Evolutionary conservation across 345 rosid species (phyloP).

Genomic region (Euclidium syriacum): DNA sequence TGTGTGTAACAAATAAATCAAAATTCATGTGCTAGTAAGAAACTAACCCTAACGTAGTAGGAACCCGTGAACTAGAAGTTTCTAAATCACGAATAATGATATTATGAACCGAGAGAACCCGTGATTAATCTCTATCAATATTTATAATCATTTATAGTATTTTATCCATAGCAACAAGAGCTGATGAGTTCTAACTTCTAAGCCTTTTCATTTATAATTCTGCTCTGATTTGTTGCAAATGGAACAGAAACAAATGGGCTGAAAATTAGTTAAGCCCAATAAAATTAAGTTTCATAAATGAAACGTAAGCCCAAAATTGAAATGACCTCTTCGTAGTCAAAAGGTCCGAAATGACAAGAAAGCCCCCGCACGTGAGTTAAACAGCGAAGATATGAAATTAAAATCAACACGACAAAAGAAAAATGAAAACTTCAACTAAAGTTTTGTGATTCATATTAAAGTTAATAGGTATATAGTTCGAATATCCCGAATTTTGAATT

Average conservation of each 20-base stretch:
- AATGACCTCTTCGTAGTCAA: background rate
- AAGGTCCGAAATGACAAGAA: too few species aligned
- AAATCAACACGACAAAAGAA: conserved; percentile 7
- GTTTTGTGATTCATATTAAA: background rate
- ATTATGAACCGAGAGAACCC: too few species aligned
- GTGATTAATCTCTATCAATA: too few species aligned
- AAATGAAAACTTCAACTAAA: background rate
- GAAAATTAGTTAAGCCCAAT: background rate
- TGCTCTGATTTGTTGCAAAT: background rate
- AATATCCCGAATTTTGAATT: conserved; percentile 10
- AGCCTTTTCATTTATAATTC: background rate
- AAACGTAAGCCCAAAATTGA: background rate
- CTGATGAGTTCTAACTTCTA: background rate
- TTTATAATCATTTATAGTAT: too few species aligned
- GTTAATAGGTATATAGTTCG: background rate
- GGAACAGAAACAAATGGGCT: conserved; percentile 3
- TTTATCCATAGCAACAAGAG: background rate
- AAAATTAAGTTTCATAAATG: background rate
- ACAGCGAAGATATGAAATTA: background rate
- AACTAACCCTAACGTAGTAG: background rate
- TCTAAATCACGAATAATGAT: too few species aligned
- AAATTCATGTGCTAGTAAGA: background rate
- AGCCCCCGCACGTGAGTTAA: background rate
- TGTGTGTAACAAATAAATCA: too few species aligned
- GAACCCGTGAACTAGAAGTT: too few species aligned